These are phyloP conservation scores for Litchi chinensis DNA, from an alignment of 345 rosid genomes.

Conservation along the genomic window DNA sequence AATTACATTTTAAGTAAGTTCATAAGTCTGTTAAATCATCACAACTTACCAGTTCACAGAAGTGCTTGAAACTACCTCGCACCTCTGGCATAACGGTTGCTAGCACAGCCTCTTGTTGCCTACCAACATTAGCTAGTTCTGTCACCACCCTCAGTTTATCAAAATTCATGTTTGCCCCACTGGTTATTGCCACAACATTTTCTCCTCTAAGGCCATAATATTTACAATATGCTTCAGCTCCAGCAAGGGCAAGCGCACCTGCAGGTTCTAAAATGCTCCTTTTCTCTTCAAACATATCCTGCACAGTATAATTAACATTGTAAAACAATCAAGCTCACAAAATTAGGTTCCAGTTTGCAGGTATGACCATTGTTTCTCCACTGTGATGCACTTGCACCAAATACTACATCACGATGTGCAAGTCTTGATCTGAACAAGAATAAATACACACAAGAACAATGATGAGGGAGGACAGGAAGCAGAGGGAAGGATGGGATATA, in stretches of 20 bases:
- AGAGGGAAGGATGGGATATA: neutral
- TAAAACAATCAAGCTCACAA: constrained; percentile 10
- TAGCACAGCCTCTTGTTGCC: constrained; percentile 91
- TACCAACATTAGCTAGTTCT: constrained; percentile 96
- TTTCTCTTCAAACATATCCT: constrained; percentile 99
- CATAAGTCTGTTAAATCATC: neutral
- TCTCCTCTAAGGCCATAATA: constrained; percentile 75
- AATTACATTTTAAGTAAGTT: neutral
- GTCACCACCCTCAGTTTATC: constrained; percentile 90
- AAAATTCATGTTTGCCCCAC: constrained; percentile 98
- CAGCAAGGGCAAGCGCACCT: constrained; percentile 96
- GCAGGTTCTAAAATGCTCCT: constrained; percentile 95
- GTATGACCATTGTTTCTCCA: constrained; percentile 10
- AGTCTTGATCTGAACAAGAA: neutral
- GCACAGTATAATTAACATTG: constrained; percentile 26
- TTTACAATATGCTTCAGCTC: constrained; percentile 97
- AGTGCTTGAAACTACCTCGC: constrained; percentile 83
- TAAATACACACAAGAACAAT: neutral
- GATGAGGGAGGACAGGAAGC: neutral
- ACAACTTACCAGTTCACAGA: constrained; percentile 70
- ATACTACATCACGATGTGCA: neutral
- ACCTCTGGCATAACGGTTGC: constrained; percentile 80
- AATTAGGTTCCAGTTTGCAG: neutral
- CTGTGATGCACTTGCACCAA: neutral
- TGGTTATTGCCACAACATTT: constrained; percentile 82